phyloP scores from a whole-genome alignment of 345 rosid species.

The Salix caprea region DNA sequence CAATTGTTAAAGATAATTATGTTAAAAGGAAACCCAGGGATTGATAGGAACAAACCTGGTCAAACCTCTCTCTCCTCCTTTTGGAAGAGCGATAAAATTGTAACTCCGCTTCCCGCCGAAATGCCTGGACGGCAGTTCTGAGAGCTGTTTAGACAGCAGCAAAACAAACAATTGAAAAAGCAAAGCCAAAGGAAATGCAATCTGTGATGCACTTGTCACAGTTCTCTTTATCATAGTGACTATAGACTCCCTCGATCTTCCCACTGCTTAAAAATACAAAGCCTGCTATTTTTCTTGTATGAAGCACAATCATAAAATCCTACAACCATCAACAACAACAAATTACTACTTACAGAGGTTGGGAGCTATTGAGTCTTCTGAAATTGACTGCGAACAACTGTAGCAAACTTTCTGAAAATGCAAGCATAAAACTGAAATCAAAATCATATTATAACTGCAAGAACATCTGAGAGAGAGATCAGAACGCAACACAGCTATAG shows the following conservation, averaged over 20 bases:
- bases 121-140: conserved; percentile 79
- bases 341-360: conserved; percentile 64
- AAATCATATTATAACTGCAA: not conserved
- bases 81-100: conserved; percentile 55
- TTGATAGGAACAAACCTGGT: conserved; percentile 48
- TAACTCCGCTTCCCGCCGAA: conserved; percentile 65
- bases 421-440: conserved; percentile 20
- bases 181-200: not conserved
- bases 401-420: conserved; percentile 69
- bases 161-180: not conserved
- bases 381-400: conserved; percentile 60
- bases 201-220: not conserved
- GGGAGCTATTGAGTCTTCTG: conserved; percentile 64
- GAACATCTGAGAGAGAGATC: not conserved
- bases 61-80: conserved; percentile 79
- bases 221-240: not conserved
- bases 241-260: not conserved
- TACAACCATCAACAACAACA: not conserved
- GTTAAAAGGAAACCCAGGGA: not conserved
- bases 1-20: not conserved
- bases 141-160: conserved; percentile 45
- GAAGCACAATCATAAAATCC: not conserved
- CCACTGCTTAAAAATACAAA: not conserved
- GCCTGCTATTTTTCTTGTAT: not conserved
- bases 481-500: no score